Percentiles rank a stretch among this genome's conserved stretches.
Conservation (phyloP, 202 grass and related monocot genomes). For the Tripidium arundinaceum region DNA sequence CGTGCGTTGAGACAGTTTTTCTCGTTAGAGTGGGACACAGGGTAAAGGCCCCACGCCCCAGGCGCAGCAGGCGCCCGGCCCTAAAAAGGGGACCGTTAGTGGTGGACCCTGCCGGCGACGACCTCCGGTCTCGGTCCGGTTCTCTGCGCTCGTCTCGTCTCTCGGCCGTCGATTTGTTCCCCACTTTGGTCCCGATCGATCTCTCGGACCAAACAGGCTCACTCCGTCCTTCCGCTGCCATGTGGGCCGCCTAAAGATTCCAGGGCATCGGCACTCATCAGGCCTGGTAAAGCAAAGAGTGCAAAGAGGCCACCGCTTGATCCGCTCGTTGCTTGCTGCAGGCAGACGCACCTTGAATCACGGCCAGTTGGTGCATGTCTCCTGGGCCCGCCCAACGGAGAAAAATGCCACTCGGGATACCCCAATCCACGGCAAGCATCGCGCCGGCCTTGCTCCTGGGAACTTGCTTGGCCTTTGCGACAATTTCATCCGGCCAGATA, state of each 20-base stretch:
- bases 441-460: not conserved
- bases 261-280: not conserved
- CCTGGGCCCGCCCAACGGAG: conserved; percentile 14
- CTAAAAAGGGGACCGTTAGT: conserved; percentile 16
- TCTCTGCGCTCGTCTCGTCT: not conserved
- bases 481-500: not conserved
- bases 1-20: conserved; percentile 52
- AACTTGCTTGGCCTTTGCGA: conserved; percentile 1
- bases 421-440: conserved; percentile 13
- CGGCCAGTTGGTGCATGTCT: conserved; percentile 12
- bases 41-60: conserved; percentile 12
- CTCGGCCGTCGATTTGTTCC: not conserved
- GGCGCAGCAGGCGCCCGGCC: conserved; percentile 3
- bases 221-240: not conserved
- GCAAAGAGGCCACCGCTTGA: not conserved
- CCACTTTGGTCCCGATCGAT: too few relatives aligned
- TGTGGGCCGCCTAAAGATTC: not conserved
- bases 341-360: conserved; percentile 49
- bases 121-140: not conserved
- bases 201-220: not conserved
- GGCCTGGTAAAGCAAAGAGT: not conserved
- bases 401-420: not conserved
- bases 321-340: conserved; percentile 14
- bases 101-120: conserved; percentile 16
- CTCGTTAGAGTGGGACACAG: conserved; percentile 50